Evolutionary conservation across 768 basidiomycete genomes (phyloP).

Genomic region (Psilocybe cyanescens): DNA sequence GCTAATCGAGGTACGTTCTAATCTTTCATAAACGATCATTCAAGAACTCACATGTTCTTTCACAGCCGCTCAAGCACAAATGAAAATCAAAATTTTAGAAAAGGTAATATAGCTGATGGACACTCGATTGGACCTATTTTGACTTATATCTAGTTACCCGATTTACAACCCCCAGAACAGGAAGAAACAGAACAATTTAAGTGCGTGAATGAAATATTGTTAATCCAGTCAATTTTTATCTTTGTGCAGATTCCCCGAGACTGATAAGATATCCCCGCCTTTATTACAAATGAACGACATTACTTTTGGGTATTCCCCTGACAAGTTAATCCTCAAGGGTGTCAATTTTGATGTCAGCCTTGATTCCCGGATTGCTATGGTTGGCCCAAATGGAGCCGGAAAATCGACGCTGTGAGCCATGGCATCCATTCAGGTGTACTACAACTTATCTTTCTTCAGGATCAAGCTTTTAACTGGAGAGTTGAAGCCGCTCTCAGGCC

Average conservation of each 20-base stretch:
- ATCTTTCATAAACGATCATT: neutral
- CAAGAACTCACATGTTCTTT: conserved; percentile 1
- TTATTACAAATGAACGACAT: conserved; percentile 91
- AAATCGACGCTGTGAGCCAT: conserved; percentile 86
- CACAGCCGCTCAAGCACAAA: conserved; percentile 83
- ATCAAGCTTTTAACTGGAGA: conserved; percentile 94
- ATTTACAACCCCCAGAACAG: conserved; percentile 88
- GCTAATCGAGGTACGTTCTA: conserved; percentile 75
- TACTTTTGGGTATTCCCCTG: conserved; percentile 83
- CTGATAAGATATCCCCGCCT: conserved; percentile 97
- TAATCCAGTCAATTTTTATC: neutral
- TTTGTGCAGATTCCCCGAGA: conserved; percentile 78
- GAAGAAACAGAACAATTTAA: conserved; percentile 95
- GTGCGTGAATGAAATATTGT: conserved; percentile 36
- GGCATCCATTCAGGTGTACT: neutral
- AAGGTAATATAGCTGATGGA: conserved; percentile 49
- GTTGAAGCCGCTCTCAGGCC: conserved; percentile 71
- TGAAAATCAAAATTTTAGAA: conserved; percentile 76
- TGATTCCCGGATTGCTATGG: conserved; percentile 95
- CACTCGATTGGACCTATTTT: neutral
- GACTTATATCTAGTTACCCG: conserved; percentile 67
- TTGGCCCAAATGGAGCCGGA: conserved; percentile 94
- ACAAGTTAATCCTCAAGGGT: conserved; percentile 75
- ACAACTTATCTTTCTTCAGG: conserved; percentile 38
- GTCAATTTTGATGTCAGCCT: conserved; percentile 91